Evolutionary conservation across 2,329 filamentous ascomycete genomes (phyloP), one percentile per base, ranked within the genome.

Genomic region (Penicillium sclerotigenum): DNA sequence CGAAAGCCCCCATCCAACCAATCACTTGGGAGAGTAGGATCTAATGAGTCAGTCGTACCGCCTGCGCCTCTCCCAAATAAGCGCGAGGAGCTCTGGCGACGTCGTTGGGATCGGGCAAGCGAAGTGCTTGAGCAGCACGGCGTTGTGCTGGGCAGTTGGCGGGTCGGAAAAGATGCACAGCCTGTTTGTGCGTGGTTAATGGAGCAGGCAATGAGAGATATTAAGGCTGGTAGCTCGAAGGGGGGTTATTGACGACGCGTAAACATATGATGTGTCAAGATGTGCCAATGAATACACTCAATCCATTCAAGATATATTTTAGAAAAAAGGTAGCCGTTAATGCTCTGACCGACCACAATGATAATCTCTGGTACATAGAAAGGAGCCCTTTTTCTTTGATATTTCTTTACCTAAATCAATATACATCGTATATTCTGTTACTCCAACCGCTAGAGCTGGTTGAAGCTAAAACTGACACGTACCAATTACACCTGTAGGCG

Each of bases 41-140:
- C 46, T 43, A 57, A 54, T 53, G 59, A 54, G 11, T 45, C 58
- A 2, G 54, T 56, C 1, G 54, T 54, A 14, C 67, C 67, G 9
- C 68, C 68, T 13, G 61, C 68, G 2, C 67, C 75, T 0, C 64
- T 75, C 2, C 72, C 73, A 4, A 79, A 75, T 50, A 80, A 78
- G 54, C 77, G 78, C 9, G 75, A 80, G 54, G 79, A 80, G 53
- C 64, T 79, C 9, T 81, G 79, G 79, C 69, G 70, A 40, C 73
- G 78, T 26, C 72, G 79, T 31, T 81, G 78, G 79, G 73, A 72
- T 40, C 68, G 76, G 4, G 76, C 79, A 0, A 73, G 73, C 28
- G 72, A 75, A 4, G 71, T 78, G 16, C 68, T 81, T 34, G 67
- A 71, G 2, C 62, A 72, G 6, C 67, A 74, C 18, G 75, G 74